phyloP scores from a whole-genome alignment of 2,329 filamentous ascomycete genomes.

The Botrytis paeoniae region DNA sequence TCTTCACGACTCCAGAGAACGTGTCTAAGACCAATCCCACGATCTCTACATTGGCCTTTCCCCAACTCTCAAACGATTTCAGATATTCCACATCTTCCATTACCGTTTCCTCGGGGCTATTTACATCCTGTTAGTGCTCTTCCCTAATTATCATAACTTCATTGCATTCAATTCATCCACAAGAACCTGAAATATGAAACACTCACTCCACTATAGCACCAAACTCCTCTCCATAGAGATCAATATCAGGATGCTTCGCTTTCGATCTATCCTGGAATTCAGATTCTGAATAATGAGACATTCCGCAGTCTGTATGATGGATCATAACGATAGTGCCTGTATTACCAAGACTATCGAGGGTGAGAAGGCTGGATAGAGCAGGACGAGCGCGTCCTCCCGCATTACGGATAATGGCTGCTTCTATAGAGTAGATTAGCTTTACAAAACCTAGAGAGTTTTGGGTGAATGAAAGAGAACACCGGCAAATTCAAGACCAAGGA shows the following conservation, averaged over 20 bases:
- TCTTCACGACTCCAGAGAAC: slow-evolving; percentile 19
- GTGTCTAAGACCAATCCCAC: slow-evolving; percentile 22
- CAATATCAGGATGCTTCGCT: slow-evolving; percentile 21
- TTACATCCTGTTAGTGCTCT: neutral
- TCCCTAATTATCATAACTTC: neutral
- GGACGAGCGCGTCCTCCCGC: slow-evolving; percentile 21
- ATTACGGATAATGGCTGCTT: slow-evolving; percentile 24
- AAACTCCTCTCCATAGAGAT: slow-evolving; percentile 15
- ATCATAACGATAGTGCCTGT: slow-evolving; percentile 21
- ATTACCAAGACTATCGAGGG: slow-evolving; percentile 17
- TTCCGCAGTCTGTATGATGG: slow-evolving; percentile 26
- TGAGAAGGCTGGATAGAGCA: slow-evolving; percentile 14
- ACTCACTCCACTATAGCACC: slow-evolving; percentile 22
- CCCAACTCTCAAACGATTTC: slow-evolving; percentile 19
- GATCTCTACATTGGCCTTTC: slow-evolving; percentile 19
- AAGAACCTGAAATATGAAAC: too few relatives aligned
- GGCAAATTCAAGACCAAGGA: slow-evolving; percentile 21
- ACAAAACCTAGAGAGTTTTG: too few relatives aligned
- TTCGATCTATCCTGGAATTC: slow-evolving; percentile 16
- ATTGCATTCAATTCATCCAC: too few relatives aligned
- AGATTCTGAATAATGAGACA: slow-evolving; percentile 20
- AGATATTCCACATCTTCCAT: slow-evolving; percentile 25
- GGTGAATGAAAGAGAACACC: neutral
- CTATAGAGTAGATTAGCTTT: neutral
- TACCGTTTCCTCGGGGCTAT: slow-evolving; percentile 22